Evolutionary conservation across 2,329 filamentous ascomycete genomes (phyloP).

Genomic region (Diaporthe aspalathi): DNA sequence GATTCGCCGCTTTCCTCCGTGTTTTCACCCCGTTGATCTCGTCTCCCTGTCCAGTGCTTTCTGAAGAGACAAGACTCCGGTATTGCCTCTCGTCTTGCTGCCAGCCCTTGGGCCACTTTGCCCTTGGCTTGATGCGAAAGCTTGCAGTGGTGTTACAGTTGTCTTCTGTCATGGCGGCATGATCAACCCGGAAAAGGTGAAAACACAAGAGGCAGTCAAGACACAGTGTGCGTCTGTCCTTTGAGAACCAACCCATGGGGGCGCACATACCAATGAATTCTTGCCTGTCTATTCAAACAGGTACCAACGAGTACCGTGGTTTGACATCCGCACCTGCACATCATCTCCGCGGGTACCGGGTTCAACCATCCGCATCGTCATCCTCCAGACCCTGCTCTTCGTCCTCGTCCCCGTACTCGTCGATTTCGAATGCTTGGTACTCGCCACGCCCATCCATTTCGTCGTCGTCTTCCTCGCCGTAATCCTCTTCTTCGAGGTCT

Average conservation of each 20-base stretch:
- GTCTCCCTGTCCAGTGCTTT: background rate
- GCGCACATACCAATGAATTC: background rate
- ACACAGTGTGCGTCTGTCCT: background rate
- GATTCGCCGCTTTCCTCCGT: too few species aligned
- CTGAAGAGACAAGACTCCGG: background rate
- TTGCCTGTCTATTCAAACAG: background rate
- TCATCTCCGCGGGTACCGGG: background rate
- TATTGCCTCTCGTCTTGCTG: background rate
- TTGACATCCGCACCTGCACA: too few species aligned
- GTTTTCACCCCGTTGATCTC: too few species aligned
- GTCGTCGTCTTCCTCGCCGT: conserved; percentile 44
- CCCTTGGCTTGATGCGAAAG: background rate
- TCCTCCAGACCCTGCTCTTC: conserved; percentile 40
- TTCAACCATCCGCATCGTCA: conserved; percentile 34
- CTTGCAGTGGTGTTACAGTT: too few species aligned
- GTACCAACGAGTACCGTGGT: background rate
- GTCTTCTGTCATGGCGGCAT: too few species aligned
- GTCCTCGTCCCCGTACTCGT: conserved; percentile 42
- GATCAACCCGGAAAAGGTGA: background rate
- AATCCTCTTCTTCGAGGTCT: conserved; percentile 44
- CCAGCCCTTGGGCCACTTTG: background rate
- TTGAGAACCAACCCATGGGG: background rate
- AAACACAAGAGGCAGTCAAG: too few species aligned
- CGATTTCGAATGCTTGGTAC: conserved; percentile 40
- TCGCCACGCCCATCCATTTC: conserved; percentile 37